These are phyloP conservation scores for Curvularia lunata DNA, from an alignment of 2,329 filamentous ascomycete genomes.

Conservation along the genomic window DNA sequence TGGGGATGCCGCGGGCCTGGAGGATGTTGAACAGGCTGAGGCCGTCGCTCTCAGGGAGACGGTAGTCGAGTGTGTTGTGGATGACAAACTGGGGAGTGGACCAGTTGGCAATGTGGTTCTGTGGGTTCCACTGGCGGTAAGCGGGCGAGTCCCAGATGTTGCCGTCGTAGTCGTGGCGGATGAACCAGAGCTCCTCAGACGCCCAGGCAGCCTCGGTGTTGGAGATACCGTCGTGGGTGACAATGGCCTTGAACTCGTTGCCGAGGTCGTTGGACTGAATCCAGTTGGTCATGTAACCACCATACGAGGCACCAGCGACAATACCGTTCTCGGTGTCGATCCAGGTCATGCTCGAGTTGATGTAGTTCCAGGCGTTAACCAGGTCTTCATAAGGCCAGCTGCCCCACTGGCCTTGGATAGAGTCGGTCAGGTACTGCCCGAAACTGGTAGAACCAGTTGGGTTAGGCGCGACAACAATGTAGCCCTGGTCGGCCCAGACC, in stretches of 20 bases:
- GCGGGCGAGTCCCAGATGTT: slow-evolving; percentile 44
- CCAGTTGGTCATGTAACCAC: slow-evolving; percentile 68
- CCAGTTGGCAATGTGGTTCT: slow-evolving; percentile 70
- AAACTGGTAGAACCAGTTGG: slow-evolving; percentile 87
- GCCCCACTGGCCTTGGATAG: slow-evolving; percentile 82
- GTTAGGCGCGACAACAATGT: slow-evolving; percentile 81
- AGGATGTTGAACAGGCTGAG: slow-evolving; percentile 84
- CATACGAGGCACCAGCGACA: slow-evolving; percentile 68
- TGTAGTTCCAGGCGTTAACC: slow-evolving; percentile 77
- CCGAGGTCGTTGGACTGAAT: slow-evolving; percentile 86
- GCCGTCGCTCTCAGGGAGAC: slow-evolving; percentile 83
- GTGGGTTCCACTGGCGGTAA: slow-evolving; percentile 65
- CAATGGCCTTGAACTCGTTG: slow-evolving; percentile 83
- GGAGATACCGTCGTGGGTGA: slow-evolving; percentile 87
- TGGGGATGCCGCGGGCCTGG: slow-evolving; percentile 76
- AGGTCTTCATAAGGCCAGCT: slow-evolving; percentile 85
- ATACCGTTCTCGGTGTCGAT: slow-evolving; percentile 75
- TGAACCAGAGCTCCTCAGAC: slow-evolving; percentile 61
- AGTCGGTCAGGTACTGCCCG: slow-evolving; percentile 76
- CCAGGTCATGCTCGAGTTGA: slow-evolving; percentile 68
- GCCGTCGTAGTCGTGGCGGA: slow-evolving; percentile 54
- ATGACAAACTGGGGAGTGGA: slow-evolving; percentile 86
- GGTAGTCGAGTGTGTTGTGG: slow-evolving; percentile 89
- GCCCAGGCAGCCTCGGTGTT: slow-evolving; percentile 58
- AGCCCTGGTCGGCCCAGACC: slow-evolving; percentile 85